phyloP scores from a whole-genome alignment of 768 basidiomycete genomes.

The Lactifluus piperatus region DNA sequence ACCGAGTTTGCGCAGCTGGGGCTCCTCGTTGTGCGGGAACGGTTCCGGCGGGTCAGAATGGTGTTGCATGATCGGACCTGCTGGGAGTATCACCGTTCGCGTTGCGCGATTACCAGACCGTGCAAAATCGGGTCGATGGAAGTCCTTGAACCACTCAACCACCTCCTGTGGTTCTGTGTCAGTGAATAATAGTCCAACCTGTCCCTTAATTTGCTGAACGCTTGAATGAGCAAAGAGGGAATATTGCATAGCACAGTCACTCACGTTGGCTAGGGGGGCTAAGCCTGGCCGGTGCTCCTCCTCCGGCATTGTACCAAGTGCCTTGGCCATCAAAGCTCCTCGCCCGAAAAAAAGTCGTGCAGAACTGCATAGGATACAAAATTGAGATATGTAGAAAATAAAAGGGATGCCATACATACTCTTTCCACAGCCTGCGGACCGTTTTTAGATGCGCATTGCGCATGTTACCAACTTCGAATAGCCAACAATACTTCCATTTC shows the following conservation, averaged over 20 bases:
- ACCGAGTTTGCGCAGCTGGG: slow-evolving; percentile 89
- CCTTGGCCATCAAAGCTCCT: slow-evolving; percentile 90
- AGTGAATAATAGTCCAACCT: slow-evolving; percentile 90
- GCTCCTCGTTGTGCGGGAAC: slow-evolving; percentile 96
- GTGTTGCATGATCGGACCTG: slow-evolving; percentile 76
- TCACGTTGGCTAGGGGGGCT: slow-evolving; percentile 68
- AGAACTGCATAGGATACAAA: slow-evolving; percentile 38
- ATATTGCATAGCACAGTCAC: slow-evolving; percentile 19
- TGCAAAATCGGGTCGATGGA: slow-evolving; percentile 84
- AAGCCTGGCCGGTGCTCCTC: slow-evolving; percentile 79
- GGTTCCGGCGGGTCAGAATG: slow-evolving; percentile 77
- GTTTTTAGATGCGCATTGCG: slow-evolving; percentile 91
- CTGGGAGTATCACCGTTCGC: slow-evolving; percentile 66
- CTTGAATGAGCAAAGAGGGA: neutral
- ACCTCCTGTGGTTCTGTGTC: slow-evolving; percentile 86
- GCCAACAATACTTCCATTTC: slow-evolving; percentile 92
- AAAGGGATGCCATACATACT: slow-evolving; percentile 39
- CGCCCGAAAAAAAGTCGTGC: slow-evolving; percentile 87
- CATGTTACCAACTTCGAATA: slow-evolving; percentile 94
- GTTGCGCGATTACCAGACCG: slow-evolving; percentile 77
- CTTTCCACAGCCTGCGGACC: slow-evolving; percentile 89
- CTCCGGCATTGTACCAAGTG: slow-evolving; percentile 78
- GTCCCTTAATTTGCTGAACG: slow-evolving; percentile 82
- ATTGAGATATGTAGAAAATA: slow-evolving; percentile 1
- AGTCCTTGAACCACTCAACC: slow-evolving; percentile 88